Percentiles rank a stretch among this genome's conserved stretches.
phyloP scores from a whole-genome alignment of 257 asterid species.

The Ilex asprella region DNA sequence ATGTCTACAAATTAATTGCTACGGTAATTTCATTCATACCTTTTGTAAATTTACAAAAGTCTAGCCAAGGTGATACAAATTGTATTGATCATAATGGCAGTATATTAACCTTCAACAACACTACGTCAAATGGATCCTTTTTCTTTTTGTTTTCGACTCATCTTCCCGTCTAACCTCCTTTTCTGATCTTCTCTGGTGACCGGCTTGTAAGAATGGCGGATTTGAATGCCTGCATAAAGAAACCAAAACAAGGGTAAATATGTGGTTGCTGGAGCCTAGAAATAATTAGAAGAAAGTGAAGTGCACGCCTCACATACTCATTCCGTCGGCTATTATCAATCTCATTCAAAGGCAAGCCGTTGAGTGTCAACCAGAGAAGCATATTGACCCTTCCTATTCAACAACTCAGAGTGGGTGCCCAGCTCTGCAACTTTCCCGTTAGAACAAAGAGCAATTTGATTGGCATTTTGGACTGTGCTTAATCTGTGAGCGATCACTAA shows the following conservation, averaged over 20 bases:
- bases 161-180: not conserved
- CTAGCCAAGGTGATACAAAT: no score
- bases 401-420: constrained; percentile 77
- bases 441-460: constrained; percentile 74
- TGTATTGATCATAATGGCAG: no score
- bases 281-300: not conserved
- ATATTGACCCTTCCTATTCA: constrained; percentile 64
- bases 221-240: not conserved
- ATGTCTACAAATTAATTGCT: no score
- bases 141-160: not conserved
- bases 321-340: not conserved
- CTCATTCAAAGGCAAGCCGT: constrained; percentile 85
- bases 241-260: not conserved
- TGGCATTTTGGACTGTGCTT: constrained; percentile 90
- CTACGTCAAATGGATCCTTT: not conserved
- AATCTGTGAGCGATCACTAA: constrained; percentile 94
- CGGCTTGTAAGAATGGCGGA: not conserved
- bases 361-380: constrained; percentile 87
- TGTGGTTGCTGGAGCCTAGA: no score
- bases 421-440: constrained; percentile 81
- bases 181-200: not conserved
- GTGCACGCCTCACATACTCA: not conserved
- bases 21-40: no score
- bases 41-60: no score
- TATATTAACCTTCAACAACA: no score